Conservation (phyloP, 441 rosid genomes). For the Populus hybrid region DNA sequence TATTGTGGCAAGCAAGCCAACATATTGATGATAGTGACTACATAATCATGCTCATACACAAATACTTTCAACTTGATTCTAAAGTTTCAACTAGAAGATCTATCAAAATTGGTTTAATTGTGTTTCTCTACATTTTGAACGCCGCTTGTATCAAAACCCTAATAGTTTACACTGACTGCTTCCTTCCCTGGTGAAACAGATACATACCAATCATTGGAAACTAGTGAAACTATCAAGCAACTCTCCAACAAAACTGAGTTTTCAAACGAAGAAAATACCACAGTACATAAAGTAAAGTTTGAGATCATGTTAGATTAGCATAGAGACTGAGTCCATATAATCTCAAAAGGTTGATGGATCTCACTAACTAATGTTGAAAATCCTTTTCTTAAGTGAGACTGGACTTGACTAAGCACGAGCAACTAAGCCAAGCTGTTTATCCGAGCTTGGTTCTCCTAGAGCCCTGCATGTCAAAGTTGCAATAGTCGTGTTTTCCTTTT, state of each 20-base stretch:
- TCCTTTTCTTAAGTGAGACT: not conserved
- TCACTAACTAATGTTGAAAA: not conserved
- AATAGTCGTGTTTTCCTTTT: not conserved
- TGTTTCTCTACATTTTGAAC: not conserved
- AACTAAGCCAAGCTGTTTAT: not conserved
- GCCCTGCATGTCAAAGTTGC: not conserved
- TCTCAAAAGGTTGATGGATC: not conserved
- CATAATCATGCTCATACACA: not conserved
- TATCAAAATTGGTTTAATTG: not conserved
- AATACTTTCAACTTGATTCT: not conserved
- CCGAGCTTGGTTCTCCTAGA: not conserved
- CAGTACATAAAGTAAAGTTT: not conserved
- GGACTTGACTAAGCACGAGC: not conserved
- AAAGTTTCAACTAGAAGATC: not conserved
- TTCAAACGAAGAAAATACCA: not conserved
- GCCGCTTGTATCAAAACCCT: not conserved
- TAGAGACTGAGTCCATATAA: not conserved
- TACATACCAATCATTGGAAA: not conserved
- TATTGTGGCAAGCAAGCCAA: not conserved
- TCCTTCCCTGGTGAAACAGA: not conserved
- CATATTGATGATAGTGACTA: not conserved
- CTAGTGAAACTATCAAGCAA: not conserved
- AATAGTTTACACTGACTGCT: not conserved
- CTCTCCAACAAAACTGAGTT: not conserved
- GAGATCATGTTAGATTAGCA: not conserved